Percentiles rank a stretch among this genome's conserved stretches.
phyloP scores from a whole-genome alignment of 148 eudicot genomes.

The Hydrangea macrophylla region DNA sequence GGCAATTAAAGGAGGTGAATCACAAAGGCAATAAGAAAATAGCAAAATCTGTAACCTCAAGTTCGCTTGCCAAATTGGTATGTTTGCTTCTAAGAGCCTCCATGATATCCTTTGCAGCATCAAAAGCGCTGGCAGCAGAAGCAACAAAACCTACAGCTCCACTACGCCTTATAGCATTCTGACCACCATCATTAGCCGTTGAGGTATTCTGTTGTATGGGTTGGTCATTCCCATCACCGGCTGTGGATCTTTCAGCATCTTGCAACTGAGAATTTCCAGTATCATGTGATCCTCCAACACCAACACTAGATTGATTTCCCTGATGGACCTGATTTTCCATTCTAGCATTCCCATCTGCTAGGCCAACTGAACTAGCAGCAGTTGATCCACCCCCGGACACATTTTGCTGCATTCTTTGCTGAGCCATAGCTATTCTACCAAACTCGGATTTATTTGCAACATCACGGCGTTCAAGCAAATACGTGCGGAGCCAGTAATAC shows the following conservation, averaged over 20 bases:
- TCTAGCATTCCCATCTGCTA: slow-evolving; percentile 55
- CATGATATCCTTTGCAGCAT: slow-evolving; percentile 98
- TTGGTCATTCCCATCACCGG: slow-evolving; percentile 66
- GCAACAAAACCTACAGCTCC: slow-evolving; percentile 80
- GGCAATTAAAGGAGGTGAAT: background rate
- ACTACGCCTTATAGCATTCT: slow-evolving; percentile 72
- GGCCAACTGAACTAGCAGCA: slow-evolving; percentile 43
- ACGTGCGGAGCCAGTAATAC: slow-evolving; percentile 98
- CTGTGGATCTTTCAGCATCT: slow-evolving; percentile 71
- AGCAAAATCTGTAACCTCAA: slow-evolving; percentile 55
- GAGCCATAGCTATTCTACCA: slow-evolving; percentile 87
- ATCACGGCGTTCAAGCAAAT: slow-evolving; percentile 96
- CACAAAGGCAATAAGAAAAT: background rate
- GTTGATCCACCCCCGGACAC: slow-evolving; percentile 51
- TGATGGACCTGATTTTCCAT: slow-evolving; percentile 67
- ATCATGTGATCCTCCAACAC: slow-evolving; percentile 60
- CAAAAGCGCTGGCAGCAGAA: slow-evolving; percentile 96
- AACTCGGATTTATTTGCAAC: slow-evolving; percentile 92
- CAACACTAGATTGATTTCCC: slow-evolving; percentile 48
- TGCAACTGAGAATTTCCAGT: slow-evolving; percentile 65
- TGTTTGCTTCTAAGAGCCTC: slow-evolving; percentile 99
- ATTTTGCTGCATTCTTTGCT: slow-evolving; percentile 90
- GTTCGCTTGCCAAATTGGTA: slow-evolving; percentile 93
- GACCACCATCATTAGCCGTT: slow-evolving; percentile 53
- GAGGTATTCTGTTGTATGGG: slow-evolving; percentile 63